Percentiles rank a stretch among this genome's conserved stretches.
These are phyloP conservation scores for Coemansia umbellata DNA, from an alignment of 192 early-diverging fungal genomes.

Conservation along the genomic window DNA sequence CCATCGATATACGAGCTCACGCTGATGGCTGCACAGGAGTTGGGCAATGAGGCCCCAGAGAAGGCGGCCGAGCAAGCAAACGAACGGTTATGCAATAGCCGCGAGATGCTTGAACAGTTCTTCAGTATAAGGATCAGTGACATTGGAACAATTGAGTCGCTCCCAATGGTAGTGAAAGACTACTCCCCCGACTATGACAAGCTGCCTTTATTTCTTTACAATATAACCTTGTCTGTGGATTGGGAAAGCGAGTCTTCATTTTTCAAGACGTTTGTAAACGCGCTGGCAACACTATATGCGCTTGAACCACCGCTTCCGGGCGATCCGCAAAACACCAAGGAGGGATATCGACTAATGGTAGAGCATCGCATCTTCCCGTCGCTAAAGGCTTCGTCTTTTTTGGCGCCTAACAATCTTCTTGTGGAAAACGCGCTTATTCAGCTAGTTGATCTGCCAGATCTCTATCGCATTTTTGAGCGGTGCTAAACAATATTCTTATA, in stretches of 20 bases:
- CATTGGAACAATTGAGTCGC: conserved; percentile 57
- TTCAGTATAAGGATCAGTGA: conserved; percentile 72
- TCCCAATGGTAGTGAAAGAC: conserved; percentile 79
- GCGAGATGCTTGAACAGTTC: conserved; percentile 88
- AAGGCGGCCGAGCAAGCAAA: conserved; percentile 16
- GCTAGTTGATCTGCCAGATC: conserved; percentile 78
- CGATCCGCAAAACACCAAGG: conserved; percentile 35
- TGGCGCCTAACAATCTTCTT: conserved; percentile 60
- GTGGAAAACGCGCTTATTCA: conserved; percentile 64
- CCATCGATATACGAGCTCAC: conserved; percentile 67
- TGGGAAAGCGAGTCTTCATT: conserved; percentile 85
- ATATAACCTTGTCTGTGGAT: conserved; percentile 75
- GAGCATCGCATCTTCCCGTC: conserved; percentile 82
- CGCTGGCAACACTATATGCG: conserved; percentile 46
- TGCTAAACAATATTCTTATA: conserved; percentile 58
- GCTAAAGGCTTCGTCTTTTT: conserved; percentile 65
- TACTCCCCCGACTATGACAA: conserved; percentile 85
- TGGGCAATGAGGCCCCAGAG: conserved; percentile 21
- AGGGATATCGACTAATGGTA: conserved; percentile 59
- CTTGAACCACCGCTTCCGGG: conserved; percentile 45
- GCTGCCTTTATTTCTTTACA: conserved; percentile 76
- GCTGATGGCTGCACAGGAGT: conserved; percentile 54
- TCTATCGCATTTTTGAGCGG: conserved; percentile 97
- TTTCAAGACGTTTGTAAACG: conserved; percentile 68
- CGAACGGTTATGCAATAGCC: conserved; percentile 26